Conservation (phyloP, 148 eudicot species). For the Heliamphora exappendiculata region DNA sequence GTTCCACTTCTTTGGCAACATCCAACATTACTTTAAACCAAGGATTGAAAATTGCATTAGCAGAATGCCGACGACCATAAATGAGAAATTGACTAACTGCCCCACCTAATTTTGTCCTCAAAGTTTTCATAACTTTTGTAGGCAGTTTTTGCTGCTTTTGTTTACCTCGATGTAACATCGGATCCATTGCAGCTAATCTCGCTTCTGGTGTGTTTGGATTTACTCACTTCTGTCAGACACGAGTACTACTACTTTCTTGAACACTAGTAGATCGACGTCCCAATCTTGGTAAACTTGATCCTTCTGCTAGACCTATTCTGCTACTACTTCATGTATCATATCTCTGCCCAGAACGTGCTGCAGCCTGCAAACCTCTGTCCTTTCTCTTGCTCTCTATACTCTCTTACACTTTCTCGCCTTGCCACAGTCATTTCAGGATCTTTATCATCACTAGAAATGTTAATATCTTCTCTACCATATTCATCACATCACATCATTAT, state of each 20-base stretch:
- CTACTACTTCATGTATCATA: neutral
- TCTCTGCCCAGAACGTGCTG: neutral
- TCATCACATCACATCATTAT: neutral
- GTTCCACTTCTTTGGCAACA: neutral
- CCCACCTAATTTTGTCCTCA: neutral
- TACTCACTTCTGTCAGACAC: neutral
- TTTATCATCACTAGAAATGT: neutral
- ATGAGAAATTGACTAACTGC: neutral
- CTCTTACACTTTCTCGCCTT: neutral
- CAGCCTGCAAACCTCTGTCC: neutral
- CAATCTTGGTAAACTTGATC: neutral
- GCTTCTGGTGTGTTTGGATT: neutral
- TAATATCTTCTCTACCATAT: neutral
- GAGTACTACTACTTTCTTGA: neutral
- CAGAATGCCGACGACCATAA: neutral
- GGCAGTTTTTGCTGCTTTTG: neutral
- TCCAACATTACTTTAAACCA: neutral
- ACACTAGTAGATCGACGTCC: neutral
- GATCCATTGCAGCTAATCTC: neutral
- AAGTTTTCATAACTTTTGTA: neutral
- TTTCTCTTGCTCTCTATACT: neutral
- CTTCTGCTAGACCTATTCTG: neutral
- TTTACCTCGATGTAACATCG: neutral
- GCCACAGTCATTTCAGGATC: neutral
- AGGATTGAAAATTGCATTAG: neutral